These are phyloP conservation scores for Ocimum tenuiflorum DNA, from an alignment of 257 asterid genomes.

Conservation along the genomic window DNA sequence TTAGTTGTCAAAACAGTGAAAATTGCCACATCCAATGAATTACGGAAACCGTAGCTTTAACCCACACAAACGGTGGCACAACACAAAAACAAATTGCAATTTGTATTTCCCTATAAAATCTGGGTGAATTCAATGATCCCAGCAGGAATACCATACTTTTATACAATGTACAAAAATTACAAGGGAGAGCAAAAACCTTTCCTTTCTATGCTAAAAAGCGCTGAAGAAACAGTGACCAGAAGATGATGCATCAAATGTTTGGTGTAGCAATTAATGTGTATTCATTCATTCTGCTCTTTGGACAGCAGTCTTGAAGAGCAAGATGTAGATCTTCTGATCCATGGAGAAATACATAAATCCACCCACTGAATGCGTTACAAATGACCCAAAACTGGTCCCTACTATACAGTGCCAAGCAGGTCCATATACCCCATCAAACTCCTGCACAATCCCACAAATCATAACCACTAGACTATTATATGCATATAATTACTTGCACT, in stretches of 20 bases:
- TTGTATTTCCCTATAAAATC: neutral
- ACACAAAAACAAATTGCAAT: slow-evolving; percentile 4
- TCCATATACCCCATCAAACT: slow-evolving; percentile 79
- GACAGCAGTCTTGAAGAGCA: slow-evolving; percentile 77
- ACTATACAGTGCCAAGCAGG: slow-evolving; percentile 92
- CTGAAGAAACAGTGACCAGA: slow-evolving; percentile 18
- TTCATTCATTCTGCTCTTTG: slow-evolving; percentile 51
- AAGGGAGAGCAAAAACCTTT: slow-evolving; percentile 18
- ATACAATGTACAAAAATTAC: slow-evolving; percentile 33
- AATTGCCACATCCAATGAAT: no score
- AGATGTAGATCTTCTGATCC: slow-evolving; percentile 70
- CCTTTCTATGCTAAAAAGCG: slow-evolving; percentile 17
- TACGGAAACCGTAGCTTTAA: neutral
- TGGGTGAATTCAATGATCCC: slow-evolving; percentile 12
- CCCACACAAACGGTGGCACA: neutral
- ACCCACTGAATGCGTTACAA: slow-evolving; percentile 81
- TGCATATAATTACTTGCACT: neutral
- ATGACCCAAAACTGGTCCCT: slow-evolving; percentile 82
- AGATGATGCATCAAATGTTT: neutral
- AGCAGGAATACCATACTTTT: slow-evolving; percentile 9
- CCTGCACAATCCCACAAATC: slow-evolving; percentile 39
- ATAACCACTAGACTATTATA: neutral
- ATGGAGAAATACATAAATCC: slow-evolving; percentile 79
- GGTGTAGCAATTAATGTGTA: neutral
- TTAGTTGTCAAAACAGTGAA: no score